Evolutionary conservation across 306 rosid genomes (phyloP).

Genomic region (Begonia fuchsioides): DNA sequence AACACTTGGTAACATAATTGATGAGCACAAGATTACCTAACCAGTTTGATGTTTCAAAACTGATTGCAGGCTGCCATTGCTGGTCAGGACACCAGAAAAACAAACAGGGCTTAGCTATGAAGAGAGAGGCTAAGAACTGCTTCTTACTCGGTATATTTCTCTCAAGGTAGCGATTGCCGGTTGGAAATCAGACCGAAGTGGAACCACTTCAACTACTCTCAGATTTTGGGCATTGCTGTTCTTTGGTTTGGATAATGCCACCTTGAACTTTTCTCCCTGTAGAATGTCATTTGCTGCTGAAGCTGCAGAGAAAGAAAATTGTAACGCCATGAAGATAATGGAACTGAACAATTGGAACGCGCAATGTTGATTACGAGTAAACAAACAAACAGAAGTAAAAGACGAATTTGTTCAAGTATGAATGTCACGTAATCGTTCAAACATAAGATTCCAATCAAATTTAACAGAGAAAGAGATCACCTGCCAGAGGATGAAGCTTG

Average conservation of each 20-base stretch:
- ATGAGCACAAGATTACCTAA: no score
- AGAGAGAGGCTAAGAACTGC: constrained; percentile 8
- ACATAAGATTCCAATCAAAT: not conserved
- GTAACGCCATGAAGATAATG: no score
- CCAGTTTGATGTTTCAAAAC: no score
- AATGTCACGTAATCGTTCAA: not conserved
- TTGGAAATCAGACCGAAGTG: constrained; percentile 36
- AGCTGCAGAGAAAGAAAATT: constrained; percentile 14
- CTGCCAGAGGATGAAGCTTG: constrained; percentile 53
- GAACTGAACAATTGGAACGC: no score
- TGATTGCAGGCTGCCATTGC: no score
- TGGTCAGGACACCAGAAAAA: no score
- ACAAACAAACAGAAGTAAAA: not conserved
- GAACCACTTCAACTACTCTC: constrained; percentile 28
- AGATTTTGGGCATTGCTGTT: constrained; percentile 38
- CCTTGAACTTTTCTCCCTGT: constrained; percentile 52
- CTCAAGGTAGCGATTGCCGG: constrained; percentile 36
- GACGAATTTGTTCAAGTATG: not conserved
- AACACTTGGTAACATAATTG: no score
- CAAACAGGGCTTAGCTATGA: no score
- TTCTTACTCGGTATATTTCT: constrained; percentile 22
- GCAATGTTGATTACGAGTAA: not conserved
- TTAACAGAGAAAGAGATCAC: constrained; percentile 8
- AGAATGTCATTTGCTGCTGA: constrained; percentile 25
- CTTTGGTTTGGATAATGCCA: constrained; percentile 41